Evolutionary conservation across 495 filamentous ascomycete genomes (phyloP), one percentile per base, ranked within the genome.

Genomic region (Aspergillus asperescens): DNA sequence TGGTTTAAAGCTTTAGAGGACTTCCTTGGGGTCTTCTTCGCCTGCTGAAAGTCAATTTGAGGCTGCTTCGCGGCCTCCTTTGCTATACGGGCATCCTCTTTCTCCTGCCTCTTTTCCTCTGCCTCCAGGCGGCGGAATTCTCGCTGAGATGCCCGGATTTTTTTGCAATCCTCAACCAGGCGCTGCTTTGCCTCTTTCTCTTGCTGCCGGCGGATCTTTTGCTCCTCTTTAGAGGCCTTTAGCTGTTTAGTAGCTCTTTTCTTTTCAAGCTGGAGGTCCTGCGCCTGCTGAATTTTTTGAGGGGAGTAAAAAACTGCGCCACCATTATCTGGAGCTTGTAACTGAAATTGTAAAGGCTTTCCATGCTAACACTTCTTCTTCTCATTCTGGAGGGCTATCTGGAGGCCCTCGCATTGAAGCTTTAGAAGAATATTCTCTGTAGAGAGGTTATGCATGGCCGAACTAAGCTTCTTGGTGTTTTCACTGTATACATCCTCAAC

Each of bases 221-320:
- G 29, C 18, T 34, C 25, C 45, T 48, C 12, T 32, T 37, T 34
- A 13, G 5, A 4, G 10, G 20, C 13, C 29, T 34, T 48, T 15
- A 16, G 16, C 5, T 20, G n/a, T n/a, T 22, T 8, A 37, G 16
- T 32, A 37, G 45, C 45, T 18, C 40, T 15, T 4, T 40, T 20
- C 13, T 40, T 40, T 16, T 25, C n/a, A 8, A n/a, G 1, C 27
- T 28, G 22, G 40, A 39, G 20, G 24, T 50, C 35, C 7, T 34
- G 23, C 3, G 35, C 48, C 29, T 50, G 23, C 48, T 50, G 34
- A 3, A 50, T 40, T 34, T 50, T 50, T 6, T 27, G 5, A 18
- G 18, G 35, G 19, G n/a, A 50, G n/a, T 16, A 46, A 31, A 46
- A 19, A 15, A 31, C 25, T 32, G 23, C 25, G 23, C 24, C n/a